Conservation (phyloP, 148 eudicot species). For the Vaccinium macrocarpon region DNA sequence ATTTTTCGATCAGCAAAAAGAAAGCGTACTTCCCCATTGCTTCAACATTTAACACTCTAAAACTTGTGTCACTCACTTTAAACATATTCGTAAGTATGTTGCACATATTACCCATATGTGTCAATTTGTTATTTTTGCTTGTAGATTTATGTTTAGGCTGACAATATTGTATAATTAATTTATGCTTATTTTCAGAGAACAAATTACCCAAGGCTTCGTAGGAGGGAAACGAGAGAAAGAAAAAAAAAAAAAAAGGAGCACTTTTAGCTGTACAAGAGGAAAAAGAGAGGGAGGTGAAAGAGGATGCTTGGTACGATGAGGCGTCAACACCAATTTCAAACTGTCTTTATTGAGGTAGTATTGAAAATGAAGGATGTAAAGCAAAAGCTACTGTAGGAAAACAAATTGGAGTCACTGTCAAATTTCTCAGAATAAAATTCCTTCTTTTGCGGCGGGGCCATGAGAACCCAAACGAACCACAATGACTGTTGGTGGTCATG, state of each 20-base stretch:
- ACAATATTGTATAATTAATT: no score
- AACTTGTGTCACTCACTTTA: no score
- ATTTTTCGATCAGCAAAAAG: no score
- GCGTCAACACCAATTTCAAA: slow-evolving; percentile 34
- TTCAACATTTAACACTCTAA: no score
- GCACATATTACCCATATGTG: no score
- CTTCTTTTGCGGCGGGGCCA: neutral
- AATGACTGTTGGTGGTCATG: no score
- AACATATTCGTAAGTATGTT: no score
- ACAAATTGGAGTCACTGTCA: slow-evolving; percentile 3
- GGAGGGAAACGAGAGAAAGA: neutral
- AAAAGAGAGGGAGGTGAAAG: neutral
- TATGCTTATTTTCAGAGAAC: no score
- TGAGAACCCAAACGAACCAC: no score
- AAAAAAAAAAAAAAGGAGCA: neutral
- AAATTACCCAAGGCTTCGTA: neutral
- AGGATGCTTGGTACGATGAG: slow-evolving; percentile 26
- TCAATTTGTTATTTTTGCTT: no score
- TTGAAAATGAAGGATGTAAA: slow-evolving; percentile 25
- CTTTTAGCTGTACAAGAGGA: neutral
- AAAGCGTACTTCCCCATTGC: no score
- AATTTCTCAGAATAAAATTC: neutral
- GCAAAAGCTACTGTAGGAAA: slow-evolving; percentile 13
- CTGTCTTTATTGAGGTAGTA: slow-evolving; percentile 20
- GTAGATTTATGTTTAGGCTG: no score